Evolutionary conservation across 1,284 basidiomycete species (phyloP), one percentile per base, ranked within the genome.

Genomic region (Chiua sp.): DNA sequence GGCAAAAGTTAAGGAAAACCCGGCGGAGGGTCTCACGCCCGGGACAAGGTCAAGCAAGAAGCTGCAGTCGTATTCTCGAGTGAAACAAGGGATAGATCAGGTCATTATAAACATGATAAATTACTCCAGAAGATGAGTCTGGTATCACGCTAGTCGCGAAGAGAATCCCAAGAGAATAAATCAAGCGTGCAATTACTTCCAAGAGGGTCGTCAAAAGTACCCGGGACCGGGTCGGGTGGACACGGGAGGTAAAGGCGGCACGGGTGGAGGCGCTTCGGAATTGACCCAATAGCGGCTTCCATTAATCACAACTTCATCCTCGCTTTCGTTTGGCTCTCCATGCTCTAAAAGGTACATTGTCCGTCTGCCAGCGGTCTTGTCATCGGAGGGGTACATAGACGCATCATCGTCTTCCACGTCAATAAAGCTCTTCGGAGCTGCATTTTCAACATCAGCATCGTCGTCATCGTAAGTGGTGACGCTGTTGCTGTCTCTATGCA

Each of bases 281-380:
- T 50, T 49, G 55, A 28, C 28, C 69, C 69, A 72, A 46, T 61
- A 69, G n/a, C 53, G 61, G 37, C 64, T 63, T n/a, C 62, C 66
- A 48, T 49, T 23, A 22, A 61, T 54, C 47, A 62, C 61, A 20
- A 69, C 33, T 42, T 69, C 69, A 23, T 73, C 70, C 16, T 51
- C 65, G 3, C 51, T 57, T 37, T 63, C 72, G 23, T 65, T 72
- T 22, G 57, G n/a, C 33, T 61, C 71, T 2, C 64, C 71, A 42
- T 75, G 57, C 22, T 73, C 74, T 28, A 73, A 12, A 13, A 73
- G 70, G 55, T 73, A 73, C 73, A 73, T 75, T 18, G 73, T 73
- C 51, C 74, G 71, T 52, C 74, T 72, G 7, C 72, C 72, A 23
- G 72, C 72, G 5, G 72, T 76, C 59, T 75, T 63, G 28, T 75